phyloP scores from a whole-genome alignment of 1,284 basidiomycete genomes.

The Sphaerobolus stellatus region DNA sequence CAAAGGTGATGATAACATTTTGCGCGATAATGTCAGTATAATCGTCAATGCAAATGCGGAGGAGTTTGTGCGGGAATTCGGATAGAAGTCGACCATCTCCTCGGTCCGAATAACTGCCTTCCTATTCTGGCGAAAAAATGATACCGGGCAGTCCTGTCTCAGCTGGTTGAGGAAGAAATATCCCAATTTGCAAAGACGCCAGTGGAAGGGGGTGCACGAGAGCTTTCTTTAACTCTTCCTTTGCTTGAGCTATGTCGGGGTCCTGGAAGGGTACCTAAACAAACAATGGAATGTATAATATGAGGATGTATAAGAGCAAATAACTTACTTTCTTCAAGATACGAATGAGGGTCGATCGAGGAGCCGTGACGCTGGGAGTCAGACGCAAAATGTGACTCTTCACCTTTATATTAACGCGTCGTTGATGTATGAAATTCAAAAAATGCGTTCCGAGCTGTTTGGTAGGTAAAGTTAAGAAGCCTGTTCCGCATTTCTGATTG shows the following conservation, averaged over 20 bases:
- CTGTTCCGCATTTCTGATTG: conserved; percentile 41
- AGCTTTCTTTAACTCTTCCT: conserved; percentile 41
- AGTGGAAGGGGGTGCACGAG: conserved; percentile 38
- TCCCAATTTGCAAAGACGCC: conserved; percentile 52
- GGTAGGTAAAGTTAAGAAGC: conserved; percentile 50
- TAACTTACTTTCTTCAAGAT: conserved; percentile 25
- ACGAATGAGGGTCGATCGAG: conserved; percentile 40
- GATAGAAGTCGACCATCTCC: conserved; percentile 46
- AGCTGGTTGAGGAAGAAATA: conserved; percentile 21
- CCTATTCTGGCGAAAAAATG: conserved; percentile 58
- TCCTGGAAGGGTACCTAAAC: conserved; percentile 52
- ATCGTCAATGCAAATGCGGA: conserved; percentile 58
- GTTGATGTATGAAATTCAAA: conserved; percentile 43
- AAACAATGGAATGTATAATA: no score
- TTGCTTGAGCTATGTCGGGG: conserved; percentile 55
- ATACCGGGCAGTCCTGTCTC: conserved; percentile 52
- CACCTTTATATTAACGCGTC: conserved; percentile 39
- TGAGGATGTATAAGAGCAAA: conserved; percentile 10
- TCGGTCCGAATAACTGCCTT: conserved; percentile 37
- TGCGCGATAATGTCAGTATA: conserved; percentile 45
- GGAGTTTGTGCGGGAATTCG: conserved; percentile 63
- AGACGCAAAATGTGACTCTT: conserved; percentile 36
- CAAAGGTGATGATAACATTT: conserved; percentile 45
- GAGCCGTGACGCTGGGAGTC: conserved; percentile 30
- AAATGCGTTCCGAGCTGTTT: conserved; percentile 41